These are phyloP conservation scores for Neonothopanus nambi DNA, from an alignment of 1,284 basidiomycete genomes.

Conservation along the genomic window DNA sequence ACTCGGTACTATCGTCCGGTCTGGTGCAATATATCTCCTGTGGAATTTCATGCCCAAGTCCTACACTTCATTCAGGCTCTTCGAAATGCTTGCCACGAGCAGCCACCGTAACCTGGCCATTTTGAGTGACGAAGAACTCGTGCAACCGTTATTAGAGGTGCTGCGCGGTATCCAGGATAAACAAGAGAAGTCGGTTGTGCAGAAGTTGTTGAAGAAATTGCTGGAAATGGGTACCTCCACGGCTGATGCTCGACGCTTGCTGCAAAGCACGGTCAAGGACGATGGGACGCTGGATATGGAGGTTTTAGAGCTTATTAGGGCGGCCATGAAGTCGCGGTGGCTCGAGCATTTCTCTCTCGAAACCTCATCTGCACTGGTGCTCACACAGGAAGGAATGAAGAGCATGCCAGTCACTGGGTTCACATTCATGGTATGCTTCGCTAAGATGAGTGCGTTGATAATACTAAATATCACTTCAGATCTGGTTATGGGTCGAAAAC, in stretches of 20 bases:
- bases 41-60: slow-evolving; percentile 44
- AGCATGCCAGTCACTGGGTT: slow-evolving; percentile 61
- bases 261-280: slow-evolving; percentile 54
- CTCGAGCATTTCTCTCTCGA: slow-evolving; percentile 72
- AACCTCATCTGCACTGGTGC: slow-evolving; percentile 47
- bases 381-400: slow-evolving; percentile 43
- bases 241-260: slow-evolving; percentile 56
- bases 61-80: slow-evolving; percentile 55
- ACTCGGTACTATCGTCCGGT: slow-evolving; percentile 50
- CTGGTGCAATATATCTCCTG: slow-evolving; percentile 56
- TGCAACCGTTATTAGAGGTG: slow-evolving; percentile 52
- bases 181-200: slow-evolving; percentile 54
- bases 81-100: slow-evolving; percentile 59
- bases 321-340: slow-evolving; percentile 71
- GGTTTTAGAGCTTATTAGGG: slow-evolving; percentile 66
- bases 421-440: slow-evolving; percentile 60
- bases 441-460: not conserved
- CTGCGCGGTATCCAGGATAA: slow-evolving; percentile 34
- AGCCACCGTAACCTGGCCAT: slow-evolving; percentile 70
- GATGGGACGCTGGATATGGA: slow-evolving; percentile 55
- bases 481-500: slow-evolving; percentile 69
- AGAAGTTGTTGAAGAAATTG: slow-evolving; percentile 61
- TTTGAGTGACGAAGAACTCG: slow-evolving; percentile 57
- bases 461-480: slow-evolving; percentile 35
- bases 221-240: slow-evolving; percentile 72